Conservation (phyloP, 2,329 filamentous ascomycete genomes). For the Penicillium olsonii region DNA sequence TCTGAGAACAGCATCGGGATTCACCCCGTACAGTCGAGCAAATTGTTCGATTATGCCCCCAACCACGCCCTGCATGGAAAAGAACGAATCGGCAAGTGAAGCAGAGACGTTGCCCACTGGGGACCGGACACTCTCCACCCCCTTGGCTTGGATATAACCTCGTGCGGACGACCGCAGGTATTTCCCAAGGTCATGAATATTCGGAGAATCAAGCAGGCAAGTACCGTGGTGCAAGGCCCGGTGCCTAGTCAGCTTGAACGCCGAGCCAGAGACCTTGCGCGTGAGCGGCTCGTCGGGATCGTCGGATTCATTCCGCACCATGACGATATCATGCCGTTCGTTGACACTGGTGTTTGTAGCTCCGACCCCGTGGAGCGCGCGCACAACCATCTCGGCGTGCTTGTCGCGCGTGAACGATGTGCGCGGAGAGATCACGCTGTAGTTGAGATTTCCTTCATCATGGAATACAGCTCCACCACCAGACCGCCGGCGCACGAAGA, state of each 20-base stretch:
- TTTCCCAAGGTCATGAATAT: slow-evolving; percentile 67
- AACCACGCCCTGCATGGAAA: slow-evolving; percentile 52
- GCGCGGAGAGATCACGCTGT: slow-evolving; percentile 83
- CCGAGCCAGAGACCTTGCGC: slow-evolving; percentile 88
- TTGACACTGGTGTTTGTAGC: slow-evolving; percentile 71
- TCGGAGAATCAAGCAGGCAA: slow-evolving; percentile 75
- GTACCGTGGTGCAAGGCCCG: slow-evolving; percentile 92
- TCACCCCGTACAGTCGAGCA: slow-evolving; percentile 61
- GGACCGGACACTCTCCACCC: slow-evolving; percentile 89
- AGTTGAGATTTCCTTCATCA: slow-evolving; percentile 91
- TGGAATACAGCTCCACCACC: slow-evolving; percentile 95
- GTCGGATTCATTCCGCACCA: slow-evolving; percentile 51
- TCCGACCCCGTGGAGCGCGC: slow-evolving; percentile 63
- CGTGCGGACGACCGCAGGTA: slow-evolving; percentile 78
- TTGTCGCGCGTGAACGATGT: slow-evolving; percentile 76
- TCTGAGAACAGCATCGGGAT: slow-evolving; percentile 34
- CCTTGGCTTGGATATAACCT: slow-evolving; percentile 74
- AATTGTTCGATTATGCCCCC: slow-evolving; percentile 67
- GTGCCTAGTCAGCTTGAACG: slow-evolving; percentile 84
- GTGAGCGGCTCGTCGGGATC: slow-evolving; percentile 39
- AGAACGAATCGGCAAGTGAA: slow-evolving; percentile 48
- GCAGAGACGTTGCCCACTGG: slow-evolving; percentile 77
- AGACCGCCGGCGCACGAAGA: slow-evolving; percentile 78
- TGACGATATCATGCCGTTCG: slow-evolving; percentile 87
- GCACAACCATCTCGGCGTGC: slow-evolving; percentile 89